phyloP scores from a whole-genome alignment of 306 rosid genomes.

The Cercis canadensis region DNA sequence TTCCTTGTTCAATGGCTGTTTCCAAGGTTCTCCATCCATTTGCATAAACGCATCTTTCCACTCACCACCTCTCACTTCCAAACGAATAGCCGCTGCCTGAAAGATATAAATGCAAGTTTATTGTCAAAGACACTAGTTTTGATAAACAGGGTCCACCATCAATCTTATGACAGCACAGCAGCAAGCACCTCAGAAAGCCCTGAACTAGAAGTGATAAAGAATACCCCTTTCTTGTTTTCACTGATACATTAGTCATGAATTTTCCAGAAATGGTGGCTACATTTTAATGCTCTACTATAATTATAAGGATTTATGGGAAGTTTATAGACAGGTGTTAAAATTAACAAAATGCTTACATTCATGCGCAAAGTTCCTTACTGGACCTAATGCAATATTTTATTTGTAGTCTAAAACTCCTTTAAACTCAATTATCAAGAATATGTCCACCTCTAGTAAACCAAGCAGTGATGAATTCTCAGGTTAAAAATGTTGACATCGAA shows the following conservation, averaged over 20 bases:
- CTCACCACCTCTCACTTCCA: slow-evolving; percentile 92
- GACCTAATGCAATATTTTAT: slow-evolving; percentile 24
- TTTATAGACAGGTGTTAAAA: neutral
- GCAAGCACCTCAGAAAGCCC: too few species aligned
- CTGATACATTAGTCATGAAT: too few species aligned
- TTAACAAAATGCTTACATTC: neutral
- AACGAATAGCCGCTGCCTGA: slow-evolving; percentile 90
- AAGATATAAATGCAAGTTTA: slow-evolving; percentile 32
- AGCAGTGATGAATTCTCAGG: neutral
- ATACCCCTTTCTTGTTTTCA: too few species aligned
- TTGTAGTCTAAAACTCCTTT: neutral
- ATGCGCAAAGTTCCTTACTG: neutral
- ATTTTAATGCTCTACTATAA: too few species aligned
- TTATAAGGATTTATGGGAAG: too few species aligned
- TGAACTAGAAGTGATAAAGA: too few species aligned
- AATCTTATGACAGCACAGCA: too few species aligned
- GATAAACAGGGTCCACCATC: too few species aligned
- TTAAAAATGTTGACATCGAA: slow-evolving; percentile 5
- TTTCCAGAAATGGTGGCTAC: too few species aligned
- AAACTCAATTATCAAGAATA: slow-evolving; percentile 12
- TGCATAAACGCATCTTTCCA: slow-evolving; percentile 86
- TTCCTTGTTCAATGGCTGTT: slow-evolving; percentile 73
- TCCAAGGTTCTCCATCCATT: slow-evolving; percentile 99
- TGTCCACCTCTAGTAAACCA: slow-evolving; percentile 7
- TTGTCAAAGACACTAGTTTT: slow-evolving; percentile 17